Conservation (phyloP, 495 filamentous ascomycete species). For the Amphirosellinia nigrospora region DNA sequence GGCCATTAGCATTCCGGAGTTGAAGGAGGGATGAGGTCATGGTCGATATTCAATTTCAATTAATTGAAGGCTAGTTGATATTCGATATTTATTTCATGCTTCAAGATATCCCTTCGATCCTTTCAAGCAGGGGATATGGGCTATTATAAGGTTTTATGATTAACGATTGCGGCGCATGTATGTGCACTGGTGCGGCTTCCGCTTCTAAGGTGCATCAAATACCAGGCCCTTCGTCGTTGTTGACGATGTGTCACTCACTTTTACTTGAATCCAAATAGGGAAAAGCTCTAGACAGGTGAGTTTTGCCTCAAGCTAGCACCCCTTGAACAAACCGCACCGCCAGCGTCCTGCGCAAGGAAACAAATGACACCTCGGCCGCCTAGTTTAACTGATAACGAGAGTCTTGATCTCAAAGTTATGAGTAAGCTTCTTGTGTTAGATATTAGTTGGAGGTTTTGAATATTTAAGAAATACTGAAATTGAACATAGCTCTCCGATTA, state of each 20-base stretch:
- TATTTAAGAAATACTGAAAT: background rate
- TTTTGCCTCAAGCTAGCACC: background rate
- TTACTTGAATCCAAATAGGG: background rate
- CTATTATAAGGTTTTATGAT: background rate
- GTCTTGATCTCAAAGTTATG: too few relatives aligned
- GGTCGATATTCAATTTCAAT: background rate
- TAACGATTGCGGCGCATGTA: background rate
- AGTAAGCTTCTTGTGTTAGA: background rate
- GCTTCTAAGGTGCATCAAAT: background rate
- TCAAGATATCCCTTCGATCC: background rate
- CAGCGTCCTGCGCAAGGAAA: background rate
- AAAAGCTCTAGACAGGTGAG: background rate
- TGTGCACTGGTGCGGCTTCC: background rate
- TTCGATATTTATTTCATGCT: background rate
- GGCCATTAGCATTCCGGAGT: slow-evolving; percentile 6
- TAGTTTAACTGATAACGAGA: background rate
- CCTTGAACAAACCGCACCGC: too few relatives aligned
- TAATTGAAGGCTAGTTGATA: background rate
- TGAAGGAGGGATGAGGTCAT: slow-evolving; percentile 1
- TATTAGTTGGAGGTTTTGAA: background rate
- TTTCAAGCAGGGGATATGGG: background rate
- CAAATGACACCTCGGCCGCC: background rate
- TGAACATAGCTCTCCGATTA: too few relatives aligned
- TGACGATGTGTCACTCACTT: background rate
- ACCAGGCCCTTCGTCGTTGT: background rate